Base-by-base conservation (phyloP, 2,329 filamentous ascomycete species). In the Amesomyces nigricolor region DNA sequence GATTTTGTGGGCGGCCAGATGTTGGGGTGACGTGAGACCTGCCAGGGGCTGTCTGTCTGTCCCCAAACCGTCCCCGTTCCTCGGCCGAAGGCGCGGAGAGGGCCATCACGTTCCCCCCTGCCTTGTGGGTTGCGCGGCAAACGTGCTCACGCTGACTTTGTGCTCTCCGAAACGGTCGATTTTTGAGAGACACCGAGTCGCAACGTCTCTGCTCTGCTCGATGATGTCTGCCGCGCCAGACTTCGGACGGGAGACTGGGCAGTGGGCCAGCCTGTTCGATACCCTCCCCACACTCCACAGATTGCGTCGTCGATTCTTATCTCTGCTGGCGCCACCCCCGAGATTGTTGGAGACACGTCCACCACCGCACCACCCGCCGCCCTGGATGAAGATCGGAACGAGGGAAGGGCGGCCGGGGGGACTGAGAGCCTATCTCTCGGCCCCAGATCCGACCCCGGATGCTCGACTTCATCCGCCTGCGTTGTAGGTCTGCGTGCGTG, bases 301-400 rank as follows among this genome's bases (percentile, higher is more conserved):
- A 51, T 61, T 59, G 49, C 45, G 51, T 53, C 54, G 39, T 56
- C 35, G 53, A 51, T 43, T 49, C 60, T 62, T 62, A 63, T 62
- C 62, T 63, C 40, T 58, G 48, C 51, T 63, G 51, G 56, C 56
- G 53, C 57, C 59, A 61, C 56, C 50, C 57, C 58, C 52, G 47
- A 54, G 52, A 54, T 58, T 62, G 54, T 47, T 60, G 47, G 39
- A 52, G n/a, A 29, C 54, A 62, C 56, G 32, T 55, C 57, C 48
- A 42, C 47, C 48, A 46, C 42, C 57, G 45, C 30, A 46, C 22
- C 22, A 26, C 22, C 22, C 22, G 4, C 22, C 22, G 22, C 22
- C 22, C 22, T 26, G 22, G 22, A 26, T 48, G 45, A 45, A 47
- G 48, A 42, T 42, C 26, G 44, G 51, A 44, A 54, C 37, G 32